Conservation (phyloP, 192 early-diverging fungal genomes). For the Rhizophagus clarus region DNA sequence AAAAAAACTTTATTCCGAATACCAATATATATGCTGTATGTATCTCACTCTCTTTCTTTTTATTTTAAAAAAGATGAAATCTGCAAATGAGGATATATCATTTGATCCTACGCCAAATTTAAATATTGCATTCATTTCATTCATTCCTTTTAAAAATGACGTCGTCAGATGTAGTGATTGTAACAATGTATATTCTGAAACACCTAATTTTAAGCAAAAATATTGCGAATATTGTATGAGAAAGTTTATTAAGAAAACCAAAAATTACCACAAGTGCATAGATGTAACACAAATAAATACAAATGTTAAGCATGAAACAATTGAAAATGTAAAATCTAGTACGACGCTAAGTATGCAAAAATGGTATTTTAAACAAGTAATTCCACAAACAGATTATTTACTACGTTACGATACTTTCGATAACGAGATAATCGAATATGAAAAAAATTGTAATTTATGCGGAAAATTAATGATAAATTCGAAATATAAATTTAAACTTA, state of each 20-base stretch:
- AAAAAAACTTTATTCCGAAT: too few relatives aligned
- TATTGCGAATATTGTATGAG: not conserved
- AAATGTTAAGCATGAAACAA: not conserved
- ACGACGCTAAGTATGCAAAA: not conserved
- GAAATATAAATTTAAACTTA: not conserved
- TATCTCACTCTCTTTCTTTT: too few relatives aligned
- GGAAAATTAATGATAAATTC: not conserved
- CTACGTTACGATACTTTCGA: not conserved
- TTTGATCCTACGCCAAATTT: too few relatives aligned
- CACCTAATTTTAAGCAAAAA: not conserved
- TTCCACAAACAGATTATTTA: too few relatives aligned
- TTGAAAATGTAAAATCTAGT: not conserved
- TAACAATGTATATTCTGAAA: not conserved
- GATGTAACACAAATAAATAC: not conserved
- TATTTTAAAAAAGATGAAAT: too few relatives aligned
- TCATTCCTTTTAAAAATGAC: too few relatives aligned
- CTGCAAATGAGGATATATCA: too few relatives aligned
- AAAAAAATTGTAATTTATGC: not conserved
- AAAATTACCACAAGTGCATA: not conserved
- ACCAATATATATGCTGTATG: too few relatives aligned
- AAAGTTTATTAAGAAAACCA: not conserved
- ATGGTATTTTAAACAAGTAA: not conserved
- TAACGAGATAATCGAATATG: not conserved
- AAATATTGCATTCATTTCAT: too few relatives aligned
- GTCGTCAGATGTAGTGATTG: too few relatives aligned